Conservation (phyloP, 2,329 filamentous ascomycete genomes). For the Metarhizium humberi region DNA sequence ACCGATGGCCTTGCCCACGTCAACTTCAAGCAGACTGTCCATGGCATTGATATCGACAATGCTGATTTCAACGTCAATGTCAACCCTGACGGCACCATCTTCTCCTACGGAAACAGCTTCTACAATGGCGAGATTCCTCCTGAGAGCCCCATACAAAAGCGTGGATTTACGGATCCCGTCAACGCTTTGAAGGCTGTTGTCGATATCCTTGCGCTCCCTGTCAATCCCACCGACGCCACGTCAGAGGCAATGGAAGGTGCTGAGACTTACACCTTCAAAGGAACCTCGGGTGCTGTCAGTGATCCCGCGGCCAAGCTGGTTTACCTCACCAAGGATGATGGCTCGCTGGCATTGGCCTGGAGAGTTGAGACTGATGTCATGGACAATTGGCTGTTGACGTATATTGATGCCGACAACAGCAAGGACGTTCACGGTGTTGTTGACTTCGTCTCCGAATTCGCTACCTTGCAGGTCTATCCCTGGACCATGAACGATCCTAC, state of each 20-base stretch:
- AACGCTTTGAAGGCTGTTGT: conserved; percentile 33
- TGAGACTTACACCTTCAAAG: conserved; percentile 31
- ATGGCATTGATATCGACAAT: conserved; percentile 51
- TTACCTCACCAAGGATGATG: conserved; percentile 41
- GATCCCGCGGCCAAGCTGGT: conserved; percentile 47
- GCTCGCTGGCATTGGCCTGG: conserved; percentile 41
- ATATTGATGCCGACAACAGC: conserved; percentile 40
- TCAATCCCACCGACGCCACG: conserved; percentile 17
- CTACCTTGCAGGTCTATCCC: conserved; percentile 45
- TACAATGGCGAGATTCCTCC: conserved; percentile 33
- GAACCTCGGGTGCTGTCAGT: conserved; percentile 36
- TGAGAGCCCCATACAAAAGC: conserved; percentile 26
- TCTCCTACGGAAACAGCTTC: conserved; percentile 46
- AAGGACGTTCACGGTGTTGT: conserved; percentile 42
- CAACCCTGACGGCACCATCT: conserved; percentile 41
- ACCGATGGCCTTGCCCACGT: conserved; percentile 46
- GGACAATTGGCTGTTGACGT: conserved; percentile 50
- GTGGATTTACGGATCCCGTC: conserved; percentile 31
- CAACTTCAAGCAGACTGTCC: conserved; percentile 49
- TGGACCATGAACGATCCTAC: conserved; percentile 47
- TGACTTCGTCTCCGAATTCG: conserved; percentile 45
- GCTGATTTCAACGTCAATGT: conserved; percentile 53
- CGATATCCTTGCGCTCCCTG: conserved; percentile 21
- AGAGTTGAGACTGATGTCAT: conserved; percentile 47
- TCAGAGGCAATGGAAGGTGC: conserved; percentile 16